phyloP scores from a whole-genome alignment of 371 early-diverging fungal genomes.

The Parasitella parasitica region DNA sequence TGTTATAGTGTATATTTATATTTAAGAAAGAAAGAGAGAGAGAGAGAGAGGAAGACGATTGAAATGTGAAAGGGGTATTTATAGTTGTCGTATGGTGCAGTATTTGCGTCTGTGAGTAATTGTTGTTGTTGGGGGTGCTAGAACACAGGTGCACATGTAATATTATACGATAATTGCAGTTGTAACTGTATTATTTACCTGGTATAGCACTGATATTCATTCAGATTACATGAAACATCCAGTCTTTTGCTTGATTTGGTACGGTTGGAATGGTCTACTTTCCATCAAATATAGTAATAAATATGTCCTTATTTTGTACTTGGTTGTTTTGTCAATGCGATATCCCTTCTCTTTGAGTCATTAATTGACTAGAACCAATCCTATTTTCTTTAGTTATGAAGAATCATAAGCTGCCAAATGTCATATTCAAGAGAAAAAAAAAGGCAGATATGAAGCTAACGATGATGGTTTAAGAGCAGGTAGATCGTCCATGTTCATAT shows the following conservation, averaged over 20 bases:
- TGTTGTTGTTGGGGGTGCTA: not conserved
- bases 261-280: conserved; percentile 10
- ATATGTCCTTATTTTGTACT: conserved; percentile 14
- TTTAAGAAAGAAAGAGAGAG: not conserved
- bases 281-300: conserved; percentile 9
- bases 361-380: too few species aligned
- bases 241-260: not conserved
- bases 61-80: conserved; percentile 2
- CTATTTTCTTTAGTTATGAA: too few species aligned
- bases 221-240: not conserved
- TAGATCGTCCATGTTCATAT: too few species aligned
- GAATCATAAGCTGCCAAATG: too few species aligned
- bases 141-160: not conserved
- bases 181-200: not conserved
- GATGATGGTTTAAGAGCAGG: too few species aligned
- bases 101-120: conserved; percentile 19
- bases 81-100: conserved; percentile 9
- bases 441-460: too few species aligned
- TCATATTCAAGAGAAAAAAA: too few species aligned
- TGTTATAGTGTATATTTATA: not conserved
- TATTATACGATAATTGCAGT: not conserved
- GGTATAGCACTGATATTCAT: not conserved
- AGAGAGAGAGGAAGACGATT: not conserved
- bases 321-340: conserved; percentile 4
- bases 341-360: not conserved